These are phyloP conservation scores for Remersonia thermophila DNA, from an alignment of 2,329 filamentous ascomycete species.

Conservation along the genomic window DNA sequence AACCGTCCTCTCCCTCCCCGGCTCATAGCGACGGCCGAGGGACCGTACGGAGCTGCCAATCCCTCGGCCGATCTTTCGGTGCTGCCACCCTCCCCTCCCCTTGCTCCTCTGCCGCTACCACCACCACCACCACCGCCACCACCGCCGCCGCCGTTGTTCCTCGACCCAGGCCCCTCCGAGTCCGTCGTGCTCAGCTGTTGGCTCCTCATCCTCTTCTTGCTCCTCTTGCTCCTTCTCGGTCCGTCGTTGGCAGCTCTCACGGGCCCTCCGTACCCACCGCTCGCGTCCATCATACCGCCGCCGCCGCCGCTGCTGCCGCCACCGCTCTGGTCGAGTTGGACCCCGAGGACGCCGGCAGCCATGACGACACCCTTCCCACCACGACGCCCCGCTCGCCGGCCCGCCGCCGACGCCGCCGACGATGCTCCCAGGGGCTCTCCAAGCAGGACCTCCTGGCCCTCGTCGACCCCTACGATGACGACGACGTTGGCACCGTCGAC, in stretches of 20 bases:
- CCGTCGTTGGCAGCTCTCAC: slow-evolving; percentile 10
- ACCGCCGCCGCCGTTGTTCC: background rate
- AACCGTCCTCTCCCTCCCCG: background rate
- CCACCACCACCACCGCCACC: no score
- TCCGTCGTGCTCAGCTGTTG: background rate
- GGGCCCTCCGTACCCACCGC: slow-evolving; percentile 9
- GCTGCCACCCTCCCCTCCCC: slow-evolving; percentile 3
- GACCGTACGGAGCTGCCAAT: slow-evolving; percentile 4
- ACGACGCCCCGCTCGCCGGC: background rate
- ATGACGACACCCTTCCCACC: background rate
- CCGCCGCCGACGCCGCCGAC: background rate
- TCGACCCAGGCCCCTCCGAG: background rate
- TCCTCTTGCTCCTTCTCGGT: slow-evolving; percentile 5
- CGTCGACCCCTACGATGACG: slow-evolving; percentile 37
- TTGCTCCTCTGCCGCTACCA: no score
- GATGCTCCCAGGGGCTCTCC: slow-evolving; percentile 3
- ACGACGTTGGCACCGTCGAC: slow-evolving; percentile 31
- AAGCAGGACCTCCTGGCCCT: slow-evolving; percentile 39
- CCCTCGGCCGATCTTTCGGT: slow-evolving; percentile 2
- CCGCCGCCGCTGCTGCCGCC: slow-evolving; percentile 9
- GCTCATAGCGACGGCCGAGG: slow-evolving; percentile 11
- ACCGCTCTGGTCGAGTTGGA: slow-evolving; percentile 2
- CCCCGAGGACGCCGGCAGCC: background rate
- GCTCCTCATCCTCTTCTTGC: slow-evolving; percentile 4
- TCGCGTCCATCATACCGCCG: slow-evolving; percentile 11